Base-by-base conservation (phyloP, 2,329 filamentous ascomycete species). In the Ascocoryne sarcoides region DNA sequence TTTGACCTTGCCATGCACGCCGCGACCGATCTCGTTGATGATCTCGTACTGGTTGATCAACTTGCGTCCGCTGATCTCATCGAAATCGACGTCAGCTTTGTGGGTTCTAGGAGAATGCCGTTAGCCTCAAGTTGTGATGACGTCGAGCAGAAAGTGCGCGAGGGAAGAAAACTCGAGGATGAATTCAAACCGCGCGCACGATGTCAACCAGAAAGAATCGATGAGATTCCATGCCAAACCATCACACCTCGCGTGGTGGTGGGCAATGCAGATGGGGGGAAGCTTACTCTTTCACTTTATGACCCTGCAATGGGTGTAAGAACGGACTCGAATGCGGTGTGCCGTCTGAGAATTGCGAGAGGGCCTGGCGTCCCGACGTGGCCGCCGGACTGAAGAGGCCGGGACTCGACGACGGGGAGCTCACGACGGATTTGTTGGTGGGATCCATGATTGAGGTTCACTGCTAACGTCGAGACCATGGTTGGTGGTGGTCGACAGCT, bases 41-140 rank as follows among this genome's bases (percentile, higher is more conserved):
- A 98, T 86, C 63, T 95, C 87, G 65, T 98, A 98, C 59, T 95
- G 84, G 58, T 98, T 98, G 69, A 98, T 94, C 39, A 89, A 73
- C 66, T 98, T 98, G 48, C 92, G 85, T 44, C 92, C 92, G 4
- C 90, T 94, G 47, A 87, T 73, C 39, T 76, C 76, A 62, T 96
- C 88, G 47, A 89, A 81, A 57, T 96, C 90, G 52, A 95, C 86
- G 55, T 89, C 81, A 39, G 86, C 89, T 48, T 89, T 87, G 64
- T 95, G 85, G 8, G 90, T 95, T 65, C 81, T 85, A 32, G 9
- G 10, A 12, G 23, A 12, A 12, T n/a, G 12, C 7, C 12, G 23
- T 26, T 26, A 26, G 23, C 23, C 12, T 15, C 7, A 32, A 32
- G n/a, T n/a, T n/a, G n/a, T n/a, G n/a, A n/a, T 15, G 7, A 20